Conservation (phyloP, 106 monocot genomes). For the Vanilla planifolia region DNA sequence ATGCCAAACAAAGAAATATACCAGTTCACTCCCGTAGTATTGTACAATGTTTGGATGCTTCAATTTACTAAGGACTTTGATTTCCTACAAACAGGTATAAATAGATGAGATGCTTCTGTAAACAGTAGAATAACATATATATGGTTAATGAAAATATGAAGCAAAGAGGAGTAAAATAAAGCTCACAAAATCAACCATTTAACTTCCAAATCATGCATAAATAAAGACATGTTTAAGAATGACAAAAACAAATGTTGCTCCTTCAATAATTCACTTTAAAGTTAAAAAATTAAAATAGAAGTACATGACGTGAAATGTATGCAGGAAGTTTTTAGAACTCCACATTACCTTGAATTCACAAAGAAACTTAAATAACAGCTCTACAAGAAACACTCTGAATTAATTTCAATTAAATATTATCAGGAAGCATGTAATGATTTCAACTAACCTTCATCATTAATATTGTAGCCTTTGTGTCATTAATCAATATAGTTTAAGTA, state of each 20-base stretch:
- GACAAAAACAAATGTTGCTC: not conserved
- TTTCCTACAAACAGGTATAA: constrained; percentile 57
- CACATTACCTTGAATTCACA: no score
- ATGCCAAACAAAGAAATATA: constrained; percentile 24
- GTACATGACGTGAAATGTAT: no score
- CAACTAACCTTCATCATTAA: no score
- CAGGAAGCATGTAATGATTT: no score
- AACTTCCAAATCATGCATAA: not conserved
- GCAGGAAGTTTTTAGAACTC: no score
- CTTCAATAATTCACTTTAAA: no score
- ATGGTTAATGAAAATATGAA: not conserved
- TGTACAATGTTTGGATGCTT: constrained; percentile 96
- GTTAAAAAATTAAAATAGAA: no score
- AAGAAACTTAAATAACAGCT: no score
- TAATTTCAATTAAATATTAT: no score
- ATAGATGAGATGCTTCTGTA: not conserved
- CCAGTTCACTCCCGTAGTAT: constrained; percentile 93
- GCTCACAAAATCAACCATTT: not conserved
- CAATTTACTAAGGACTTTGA: constrained; percentile 83
- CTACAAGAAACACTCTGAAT: no score
- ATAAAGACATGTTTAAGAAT: not conserved
- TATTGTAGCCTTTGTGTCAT: not conserved
- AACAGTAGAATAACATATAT: not conserved
- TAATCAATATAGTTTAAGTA: not conserved
- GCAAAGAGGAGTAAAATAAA: not conserved